These are phyloP conservation scores for Epithele typhae DNA, from an alignment of 768 basidiomycete species.

Conservation along the genomic window DNA sequence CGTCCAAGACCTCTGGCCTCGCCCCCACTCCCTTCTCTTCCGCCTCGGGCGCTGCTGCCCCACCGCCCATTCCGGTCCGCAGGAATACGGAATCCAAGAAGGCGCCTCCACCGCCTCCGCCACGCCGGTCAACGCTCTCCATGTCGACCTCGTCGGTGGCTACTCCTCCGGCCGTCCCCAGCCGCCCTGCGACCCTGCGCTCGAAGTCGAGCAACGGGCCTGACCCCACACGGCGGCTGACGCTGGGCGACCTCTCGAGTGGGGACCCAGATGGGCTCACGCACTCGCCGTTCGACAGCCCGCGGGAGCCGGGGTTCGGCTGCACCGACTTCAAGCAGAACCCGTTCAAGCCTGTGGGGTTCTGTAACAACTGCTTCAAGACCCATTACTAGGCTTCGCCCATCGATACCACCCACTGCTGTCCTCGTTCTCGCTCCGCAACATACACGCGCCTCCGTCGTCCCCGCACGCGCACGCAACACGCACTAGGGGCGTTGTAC, in stretches of 20 bases:
- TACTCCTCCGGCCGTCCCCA: constrained; percentile 15
- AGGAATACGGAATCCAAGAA: constrained; percentile 20
- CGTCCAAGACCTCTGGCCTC: too few species aligned
- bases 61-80: background rate
- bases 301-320: constrained; percentile 37
- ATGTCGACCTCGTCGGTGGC: background rate
- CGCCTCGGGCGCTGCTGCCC: background rate
- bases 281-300: constrained; percentile 62
- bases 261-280: constrained; percentile 17
- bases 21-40: background rate
- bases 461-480: too few species aligned
- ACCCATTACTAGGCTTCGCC: constrained; percentile 31
- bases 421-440: too few species aligned
- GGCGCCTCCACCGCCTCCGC: constrained; percentile 27
- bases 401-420: too few species aligned
- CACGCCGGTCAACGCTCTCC: constrained; percentile 20
- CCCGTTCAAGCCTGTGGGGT: constrained; percentile 59
- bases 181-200: constrained; percentile 14
- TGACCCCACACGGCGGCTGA: constrained; percentile 33
- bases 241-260: constrained; percentile 28
- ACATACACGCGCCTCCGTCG: too few species aligned
- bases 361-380: constrained; percentile 66
- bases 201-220: constrained; percentile 20
- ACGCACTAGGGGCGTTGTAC: too few species aligned
- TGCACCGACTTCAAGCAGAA: constrained; percentile 62